Conservation (phyloP, 345 rosid species). For the Combretum micranthum region DNA sequence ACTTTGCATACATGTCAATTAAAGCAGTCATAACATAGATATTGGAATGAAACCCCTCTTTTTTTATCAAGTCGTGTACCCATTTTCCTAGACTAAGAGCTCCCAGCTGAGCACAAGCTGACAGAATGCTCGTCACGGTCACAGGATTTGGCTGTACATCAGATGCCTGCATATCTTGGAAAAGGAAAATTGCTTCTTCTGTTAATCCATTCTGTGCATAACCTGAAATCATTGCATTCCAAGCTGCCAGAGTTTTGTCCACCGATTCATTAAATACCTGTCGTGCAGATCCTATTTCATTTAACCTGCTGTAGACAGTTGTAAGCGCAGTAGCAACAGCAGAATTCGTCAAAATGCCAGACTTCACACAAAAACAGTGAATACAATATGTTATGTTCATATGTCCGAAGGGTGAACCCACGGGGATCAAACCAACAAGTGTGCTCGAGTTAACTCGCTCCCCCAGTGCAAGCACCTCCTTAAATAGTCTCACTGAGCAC, state of each 20-base stretch:
- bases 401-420: conserved; percentile 48
- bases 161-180: conserved; percentile 52
- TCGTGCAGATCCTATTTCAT: conserved; percentile 52
- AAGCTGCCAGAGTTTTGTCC: conserved; percentile 59
- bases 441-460: conserved; percentile 47
- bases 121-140: conserved; percentile 61
- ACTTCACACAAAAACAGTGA: conserved; percentile 49
- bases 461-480: conserved; percentile 37
- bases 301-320: conserved; percentile 54
- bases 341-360: conserved; percentile 33
- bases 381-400: conserved; percentile 39
- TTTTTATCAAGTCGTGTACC: conserved; percentile 49
- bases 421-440: conserved; percentile 64
- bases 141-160: conserved; percentile 50
- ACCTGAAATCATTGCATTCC: conserved; percentile 88
- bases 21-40: conserved; percentile 65
- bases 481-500: conserved; percentile 46
- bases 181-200: conserved; percentile 57
- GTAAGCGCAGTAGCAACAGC: conserved; percentile 57
- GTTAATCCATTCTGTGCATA: conserved; percentile 72
- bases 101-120: conserved; percentile 81
- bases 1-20: conserved; percentile 79
- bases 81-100: conserved; percentile 62
- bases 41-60: conserved; percentile 45
- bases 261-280: conserved; percentile 44